Base-by-base conservation (phyloP, 257 asterid species). In the Solanum boliviense region DNA sequence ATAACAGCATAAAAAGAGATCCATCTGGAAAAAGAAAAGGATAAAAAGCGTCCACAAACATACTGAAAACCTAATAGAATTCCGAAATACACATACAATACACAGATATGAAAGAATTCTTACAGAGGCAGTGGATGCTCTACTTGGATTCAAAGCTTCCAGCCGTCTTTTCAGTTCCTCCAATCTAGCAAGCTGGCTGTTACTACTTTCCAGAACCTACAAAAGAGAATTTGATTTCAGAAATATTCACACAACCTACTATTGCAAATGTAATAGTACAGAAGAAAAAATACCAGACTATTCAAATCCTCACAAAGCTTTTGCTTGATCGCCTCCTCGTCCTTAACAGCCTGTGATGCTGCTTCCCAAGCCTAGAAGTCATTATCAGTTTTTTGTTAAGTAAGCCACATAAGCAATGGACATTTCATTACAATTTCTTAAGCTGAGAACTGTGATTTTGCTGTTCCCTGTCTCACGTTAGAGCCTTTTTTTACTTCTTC, bases 121-220 rank as follows among this genome's bases (percentile, higher is more conserved):
- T 90, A 97, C 99, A 88, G 90, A 67, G 78, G 92, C 73, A 21
- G 89, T 68, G 84, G 98, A 93, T 23, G 96, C 88, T 94, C 96
- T 94, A 91, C 92, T 92, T 68, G 99, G 99, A 87, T 97, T 97
- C 89, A 97, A 82, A 83, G 98, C 95, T 89, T 94, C 98, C 88
- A 97, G 91, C 90, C 98, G 95, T 86, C 94, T 95, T 92, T 97
- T 97, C 93, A 97, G 82, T 87, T 97, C 99, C 91, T 94, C 98
- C 88, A 97, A 95, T 92, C 99, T 95, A 87, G 96, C 86, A 46
- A 95, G 83, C 90, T 97, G 99, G 52, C 92, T 56, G 72, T 91
- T 94, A 90, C 98, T 93, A 89, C 99, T 94, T 92, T 96, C 98
- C 65, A 91, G 94, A 87, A 97, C 98, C 99, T 97, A 93, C 78